Evolutionary conservation across 148 eudicot species (phyloP), one percentile per base, ranked within the genome.

Genomic region (Rhododendron mucronatum): DNA sequence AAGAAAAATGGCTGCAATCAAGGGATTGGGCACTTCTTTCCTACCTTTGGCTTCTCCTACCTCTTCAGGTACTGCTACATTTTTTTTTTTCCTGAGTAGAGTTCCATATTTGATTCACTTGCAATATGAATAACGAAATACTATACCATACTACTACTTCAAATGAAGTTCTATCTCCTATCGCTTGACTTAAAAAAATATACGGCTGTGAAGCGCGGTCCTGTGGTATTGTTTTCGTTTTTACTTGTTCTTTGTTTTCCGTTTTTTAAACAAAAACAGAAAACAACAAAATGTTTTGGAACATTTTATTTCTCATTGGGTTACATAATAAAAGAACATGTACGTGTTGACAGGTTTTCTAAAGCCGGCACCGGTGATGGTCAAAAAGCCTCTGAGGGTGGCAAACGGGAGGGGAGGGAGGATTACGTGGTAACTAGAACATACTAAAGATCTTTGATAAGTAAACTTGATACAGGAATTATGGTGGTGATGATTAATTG

Each of bases 1-100:
- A 55, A 4, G 6, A 80, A 83, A 89, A 90, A 96, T 95, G 98
- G 93, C 95, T 82, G 88, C 94, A 67, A 88, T 86, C 45, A 20
- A 59, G 26, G 98, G 98, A 48, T 87, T 95, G 90, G 99, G 92
- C 87, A 87, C 92, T 63, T 90, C 98, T 80, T 87, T 93, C 37
- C 91, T 94, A 37, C 85, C 89, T 23, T 78, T 90, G 74, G 81
- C 88, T 65, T 87, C 91, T 53, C 90, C 88, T 59, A 59, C 86
- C 50, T 28, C 88, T 61, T 86, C 92, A 87, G 95, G 95, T 92
- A 89, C 2, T 28, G 14, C 14, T 26, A 23, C 20, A 85, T 0
- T 11, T 26, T 1, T 26, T n/a, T 69, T 67, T 10, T 65, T 67
- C 3, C 33, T 13, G 35, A n/a, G 30, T 50, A 13, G 8, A 79